Conservation (phyloP, 495 filamentous ascomycete genomes). For the Aspergillus leporis region DNA sequence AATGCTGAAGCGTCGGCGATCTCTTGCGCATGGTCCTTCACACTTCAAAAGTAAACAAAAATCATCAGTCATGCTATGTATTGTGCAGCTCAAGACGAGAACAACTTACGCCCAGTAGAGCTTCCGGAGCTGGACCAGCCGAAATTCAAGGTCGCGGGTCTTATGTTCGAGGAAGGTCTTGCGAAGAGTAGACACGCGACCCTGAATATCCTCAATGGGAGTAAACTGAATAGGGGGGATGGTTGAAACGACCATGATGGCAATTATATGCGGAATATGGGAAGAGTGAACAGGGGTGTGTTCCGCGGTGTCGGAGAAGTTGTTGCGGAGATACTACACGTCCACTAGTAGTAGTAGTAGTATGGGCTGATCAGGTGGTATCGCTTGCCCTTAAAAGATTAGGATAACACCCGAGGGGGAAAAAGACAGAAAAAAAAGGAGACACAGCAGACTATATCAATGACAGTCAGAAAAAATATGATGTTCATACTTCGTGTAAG, state of each 20-base stretch:
- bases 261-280: background rate
- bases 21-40: slow-evolving; percentile 72
- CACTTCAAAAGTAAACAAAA: slow-evolving; percentile 28
- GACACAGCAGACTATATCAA: background rate
- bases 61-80: slow-evolving; percentile 9
- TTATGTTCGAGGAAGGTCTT: slow-evolving; percentile 72
- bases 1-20: slow-evolving; percentile 67
- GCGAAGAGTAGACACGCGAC: slow-evolving; percentile 56
- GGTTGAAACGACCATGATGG: slow-evolving; percentile 31
- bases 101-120: slow-evolving; percentile 78
- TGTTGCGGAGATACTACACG: background rate
- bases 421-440: background rate
- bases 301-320: background rate
- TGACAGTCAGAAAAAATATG: background rate
- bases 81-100: slow-evolving; percentile 3
- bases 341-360: background rate
- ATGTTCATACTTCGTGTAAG: background rate
- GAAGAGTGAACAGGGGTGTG: background rate
- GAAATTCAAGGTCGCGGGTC: slow-evolving; percentile 78
- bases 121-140: slow-evolving; percentile 82
- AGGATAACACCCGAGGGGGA: background rate
- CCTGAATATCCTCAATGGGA: slow-evolving; percentile 63
- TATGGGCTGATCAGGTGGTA: background rate
- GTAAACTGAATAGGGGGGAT: slow-evolving; percentile 65
- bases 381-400: background rate